A percentile compares a stretch with the other conserved stretches of the same genome.
Evolutionary conservation across 768 basidiomycete genomes (phyloP).

Genomic region (Phaeotremella fagi): DNA sequence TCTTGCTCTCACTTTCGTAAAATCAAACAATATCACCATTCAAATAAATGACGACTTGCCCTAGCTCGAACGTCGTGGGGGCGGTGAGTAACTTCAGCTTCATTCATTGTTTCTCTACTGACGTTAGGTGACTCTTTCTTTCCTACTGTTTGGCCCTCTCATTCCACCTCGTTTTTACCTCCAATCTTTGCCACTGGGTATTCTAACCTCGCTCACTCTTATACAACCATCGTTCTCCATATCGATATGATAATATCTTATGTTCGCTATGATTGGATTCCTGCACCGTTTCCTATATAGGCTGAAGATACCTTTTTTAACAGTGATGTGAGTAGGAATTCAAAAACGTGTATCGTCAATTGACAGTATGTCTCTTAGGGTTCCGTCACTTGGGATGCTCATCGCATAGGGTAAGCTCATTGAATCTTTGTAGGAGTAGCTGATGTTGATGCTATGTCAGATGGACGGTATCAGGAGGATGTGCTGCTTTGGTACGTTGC

Average conservation of each 20-base stretch:
- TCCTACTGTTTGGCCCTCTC: too few relatives aligned
- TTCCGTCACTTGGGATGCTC: slow-evolving; percentile 20
- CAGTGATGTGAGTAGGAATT: background rate
- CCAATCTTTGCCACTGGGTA: too few relatives aligned
- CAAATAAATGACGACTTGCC: background rate
- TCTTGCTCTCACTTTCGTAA: too few relatives aligned
- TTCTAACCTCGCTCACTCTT: too few relatives aligned
- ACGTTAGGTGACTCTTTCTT: too few relatives aligned
- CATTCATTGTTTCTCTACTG: too few relatives aligned
- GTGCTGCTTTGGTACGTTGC: slow-evolving; percentile 31
- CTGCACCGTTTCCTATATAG: background rate
- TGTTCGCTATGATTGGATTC: background rate
- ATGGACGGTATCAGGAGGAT: slow-evolving; percentile 37
- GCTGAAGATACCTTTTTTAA: background rate
- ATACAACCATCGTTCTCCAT: background rate
- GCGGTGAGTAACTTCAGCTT: background rate
- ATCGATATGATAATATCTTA: background rate
- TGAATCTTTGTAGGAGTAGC: background rate
- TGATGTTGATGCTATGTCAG: slow-evolving; percentile 5
- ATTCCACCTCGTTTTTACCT: too few relatives aligned
- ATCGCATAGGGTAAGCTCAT: slow-evolving; percentile 20
- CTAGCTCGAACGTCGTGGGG: background rate
- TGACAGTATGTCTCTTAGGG: background rate
- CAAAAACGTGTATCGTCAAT: background rate
- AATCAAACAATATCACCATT: too few relatives aligned